These are phyloP conservation scores for Geranium rotundifolium DNA, from an alignment of 345 rosid genomes.

Conservation along the genomic window DNA sequence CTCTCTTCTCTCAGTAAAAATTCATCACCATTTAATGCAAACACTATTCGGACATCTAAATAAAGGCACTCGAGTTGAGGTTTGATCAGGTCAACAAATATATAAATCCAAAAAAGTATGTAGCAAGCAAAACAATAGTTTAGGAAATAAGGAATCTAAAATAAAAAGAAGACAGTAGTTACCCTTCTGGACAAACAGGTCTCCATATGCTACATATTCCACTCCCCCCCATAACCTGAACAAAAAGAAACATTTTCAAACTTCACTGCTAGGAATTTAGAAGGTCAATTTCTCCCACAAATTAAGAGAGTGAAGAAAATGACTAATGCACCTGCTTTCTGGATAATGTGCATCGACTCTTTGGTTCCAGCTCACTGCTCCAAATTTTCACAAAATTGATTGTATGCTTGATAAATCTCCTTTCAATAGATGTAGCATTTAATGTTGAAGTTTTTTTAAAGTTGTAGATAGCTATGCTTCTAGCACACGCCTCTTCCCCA, in stretches of 20 bases:
- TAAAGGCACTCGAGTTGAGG: no score
- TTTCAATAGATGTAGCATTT: constrained; percentile 34
- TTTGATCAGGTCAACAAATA: not conserved
- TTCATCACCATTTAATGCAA: no score
- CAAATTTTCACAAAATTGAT: constrained; percentile 73
- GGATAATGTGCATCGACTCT: constrained; percentile 65
- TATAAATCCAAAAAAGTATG: not conserved
- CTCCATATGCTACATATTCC: constrained; percentile 82
- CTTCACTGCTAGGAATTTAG: not conserved
- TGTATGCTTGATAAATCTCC: constrained; percentile 58
- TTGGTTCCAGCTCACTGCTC: constrained; percentile 71
- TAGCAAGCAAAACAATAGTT: not conserved
- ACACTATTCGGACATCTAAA: no score
- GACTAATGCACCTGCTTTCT: constrained; percentile 59
- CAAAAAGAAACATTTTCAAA: constrained; percentile 1
- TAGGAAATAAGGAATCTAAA: not conserved
- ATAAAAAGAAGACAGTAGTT: constrained; percentile 12
- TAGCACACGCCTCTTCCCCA: constrained; percentile 27
- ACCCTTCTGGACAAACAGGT: constrained; percentile 85
- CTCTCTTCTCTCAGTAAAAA: not conserved
- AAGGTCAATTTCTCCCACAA: not conserved
- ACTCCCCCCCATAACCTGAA: constrained; percentile 52
- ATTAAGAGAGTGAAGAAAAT: constrained; percentile 4
- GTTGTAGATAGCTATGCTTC: constrained; percentile 39
- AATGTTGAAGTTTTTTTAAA: constrained; percentile 55